These are phyloP conservation scores for Saprolegnia parasitica DNA, from an alignment of 352 stramenopile species.

Conservation along the genomic window DNA sequence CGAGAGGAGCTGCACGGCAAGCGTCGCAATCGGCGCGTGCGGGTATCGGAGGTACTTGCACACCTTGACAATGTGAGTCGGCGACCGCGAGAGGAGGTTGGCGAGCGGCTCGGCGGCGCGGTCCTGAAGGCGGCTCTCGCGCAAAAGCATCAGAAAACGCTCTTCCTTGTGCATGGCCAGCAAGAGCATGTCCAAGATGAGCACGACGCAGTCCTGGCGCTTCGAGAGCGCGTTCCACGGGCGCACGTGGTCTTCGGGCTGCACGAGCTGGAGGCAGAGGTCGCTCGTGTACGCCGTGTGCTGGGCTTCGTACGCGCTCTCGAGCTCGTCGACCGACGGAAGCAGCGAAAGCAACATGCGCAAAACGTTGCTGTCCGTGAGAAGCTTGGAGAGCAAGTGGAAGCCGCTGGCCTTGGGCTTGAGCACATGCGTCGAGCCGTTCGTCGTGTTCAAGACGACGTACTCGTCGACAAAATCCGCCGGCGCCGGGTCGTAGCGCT, in stretches of 20 bases:
- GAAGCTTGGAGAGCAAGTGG: slow-evolving; percentile 8
- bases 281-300: slow-evolving; percentile 19
- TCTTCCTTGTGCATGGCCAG: slow-evolving; percentile 67
- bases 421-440: slow-evolving; percentile 4
- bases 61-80: slow-evolving; percentile 70
- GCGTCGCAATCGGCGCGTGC: slow-evolving; percentile 57
- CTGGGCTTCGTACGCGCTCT: background rate
- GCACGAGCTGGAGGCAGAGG: slow-evolving; percentile 18
- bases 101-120: slow-evolving; percentile 70
- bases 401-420: slow-evolving; percentile 21
- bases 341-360: slow-evolving; percentile 9
- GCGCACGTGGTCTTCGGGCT: slow-evolving; percentile 2
- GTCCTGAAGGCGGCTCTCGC: slow-evolving; percentile 52
- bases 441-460: slow-evolving; percentile 5
- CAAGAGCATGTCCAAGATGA: slow-evolving; percentile 71
- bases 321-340: slow-evolving; percentile 6
- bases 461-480: slow-evolving; percentile 22
- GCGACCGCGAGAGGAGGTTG: slow-evolving; percentile 64
- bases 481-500: background rate
- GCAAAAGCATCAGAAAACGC: slow-evolving; percentile 56
- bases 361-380: slow-evolving; percentile 10
- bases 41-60: slow-evolving; percentile 85
- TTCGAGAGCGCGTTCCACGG: slow-evolving; percentile 5
- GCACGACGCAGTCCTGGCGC: slow-evolving; percentile 55
- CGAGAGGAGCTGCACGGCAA: slow-evolving; percentile 64